Base-by-base conservation (phyloP, 768 basidiomycete species). In the Pluteus cervinus region DNA sequence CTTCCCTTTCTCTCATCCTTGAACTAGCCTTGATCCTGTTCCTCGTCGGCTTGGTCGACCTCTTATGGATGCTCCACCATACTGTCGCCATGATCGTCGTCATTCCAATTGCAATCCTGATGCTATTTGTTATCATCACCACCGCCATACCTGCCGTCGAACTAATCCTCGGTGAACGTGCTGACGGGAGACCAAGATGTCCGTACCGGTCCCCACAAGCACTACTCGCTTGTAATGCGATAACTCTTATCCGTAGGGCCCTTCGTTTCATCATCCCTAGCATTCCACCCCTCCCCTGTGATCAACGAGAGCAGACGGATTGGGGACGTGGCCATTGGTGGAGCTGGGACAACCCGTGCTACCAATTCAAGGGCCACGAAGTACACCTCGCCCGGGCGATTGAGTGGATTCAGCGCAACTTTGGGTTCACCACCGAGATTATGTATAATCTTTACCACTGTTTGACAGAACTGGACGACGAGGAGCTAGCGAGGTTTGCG, bases 21-120 rank as follows among this genome's bases (percentile, higher is more conserved):
- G 50, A 53, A 42, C 26, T 41, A 3, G 45, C 55, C 24, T 45
- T 54, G 17, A 39, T 56, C 16, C 43, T 56, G 8, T 56, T 30
- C 39, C 54, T 57, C 32, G 41, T 51, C 8, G 53, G 53, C 4
- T 45, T 57, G 2, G 39, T 57, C 2, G 53, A 54, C 26, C 45
- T 57, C 3, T 32, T 57, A 5, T 57, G 55, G 55, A 37, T 26
- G 15, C 33, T 48, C 20, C 20, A 41, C 25, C 26, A 9, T 14
- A 28, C 14, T 14, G 26, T 28, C 26, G 26, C 26, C 14, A 28
- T 28, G 9, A 9, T 28, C 14, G 26, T 28, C 26, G 14, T 14
- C 26, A 14, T 28, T 28, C 9, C 26, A 9, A 28, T 28, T 14
- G 26, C 9, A 14, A 9, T 28, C 9, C 9, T 28, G 14, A 28